Percentiles rank a stretch among this genome's conserved stretches.
phyloP scores from a whole-genome alignment of 1,284 basidiomycete genomes.

The Trametes hirsuta region DNA sequence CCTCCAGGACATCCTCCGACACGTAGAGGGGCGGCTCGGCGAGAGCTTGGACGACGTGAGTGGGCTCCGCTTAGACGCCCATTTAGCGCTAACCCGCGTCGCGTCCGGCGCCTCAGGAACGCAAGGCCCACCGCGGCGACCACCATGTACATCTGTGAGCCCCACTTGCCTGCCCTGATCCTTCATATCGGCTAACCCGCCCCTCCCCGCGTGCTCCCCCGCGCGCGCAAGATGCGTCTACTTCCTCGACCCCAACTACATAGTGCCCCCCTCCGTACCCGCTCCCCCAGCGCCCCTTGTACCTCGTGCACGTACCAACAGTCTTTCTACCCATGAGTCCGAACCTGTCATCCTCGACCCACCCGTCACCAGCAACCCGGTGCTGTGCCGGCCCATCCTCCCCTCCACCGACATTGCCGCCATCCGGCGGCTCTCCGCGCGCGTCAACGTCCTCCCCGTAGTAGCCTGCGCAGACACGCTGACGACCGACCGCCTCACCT shows the following conservation, averaged over 20 bases:
- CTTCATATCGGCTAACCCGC: background rate
- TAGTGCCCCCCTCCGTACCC: constrained; percentile 67
- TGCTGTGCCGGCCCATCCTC: constrained; percentile 63
- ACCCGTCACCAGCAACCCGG: constrained; percentile 71
- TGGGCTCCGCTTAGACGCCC: constrained; percentile 32
- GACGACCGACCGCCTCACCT: constrained; percentile 83
- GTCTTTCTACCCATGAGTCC: constrained; percentile 67
- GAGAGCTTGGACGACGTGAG: constrained; percentile 74
- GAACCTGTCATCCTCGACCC: constrained; percentile 80
- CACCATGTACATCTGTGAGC: constrained; percentile 81
- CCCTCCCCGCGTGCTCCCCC: background rate
- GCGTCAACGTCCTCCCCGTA: constrained; percentile 95
- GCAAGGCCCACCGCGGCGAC: constrained; percentile 67
- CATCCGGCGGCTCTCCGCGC: constrained; percentile 86
- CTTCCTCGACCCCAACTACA: constrained; percentile 77
- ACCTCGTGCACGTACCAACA: constrained; percentile 64
- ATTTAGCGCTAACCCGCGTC: constrained; percentile 14
- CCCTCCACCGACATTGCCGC: constrained; percentile 85
- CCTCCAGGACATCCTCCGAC: constrained; percentile 63
- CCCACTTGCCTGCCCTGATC: constrained; percentile 12
- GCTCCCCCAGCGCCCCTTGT: constrained; percentile 64
- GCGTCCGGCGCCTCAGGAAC: constrained; percentile 49
- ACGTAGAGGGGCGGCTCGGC: constrained; percentile 66
- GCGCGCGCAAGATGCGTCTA: constrained; percentile 66
- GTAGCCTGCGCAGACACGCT: constrained; percentile 91